These are phyloP conservation scores for Neltuma alba DNA, from an alignment of 306 rosid genomes.

Conservation along the genomic window DNA sequence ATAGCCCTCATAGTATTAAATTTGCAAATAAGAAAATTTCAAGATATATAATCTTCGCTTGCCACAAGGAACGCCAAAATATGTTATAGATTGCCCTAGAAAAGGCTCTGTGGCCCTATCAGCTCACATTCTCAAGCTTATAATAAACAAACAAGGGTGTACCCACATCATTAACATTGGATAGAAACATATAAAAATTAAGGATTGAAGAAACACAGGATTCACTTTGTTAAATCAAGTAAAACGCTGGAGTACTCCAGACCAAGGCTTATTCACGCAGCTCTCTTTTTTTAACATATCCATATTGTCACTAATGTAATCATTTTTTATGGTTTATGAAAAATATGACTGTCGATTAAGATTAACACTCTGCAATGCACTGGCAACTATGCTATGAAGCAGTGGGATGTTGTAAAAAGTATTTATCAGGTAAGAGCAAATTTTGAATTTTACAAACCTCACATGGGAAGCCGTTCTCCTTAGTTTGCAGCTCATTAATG, in stretches of 20 bases:
- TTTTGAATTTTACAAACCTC: conserved; percentile 44
- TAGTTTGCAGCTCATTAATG: conserved; percentile 56
- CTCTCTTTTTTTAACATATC: background rate
- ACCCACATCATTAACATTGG: background rate
- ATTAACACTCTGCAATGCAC: background rate
- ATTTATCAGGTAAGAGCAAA: background rate
- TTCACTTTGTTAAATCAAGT: background rate
- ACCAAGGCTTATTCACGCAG: background rate
- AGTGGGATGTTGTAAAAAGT: background rate
- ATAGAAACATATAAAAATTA: background rate
- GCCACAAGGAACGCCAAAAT: background rate
- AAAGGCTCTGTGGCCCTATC: background rate
- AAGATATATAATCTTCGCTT: background rate
- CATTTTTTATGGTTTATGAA: background rate
- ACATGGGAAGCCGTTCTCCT: conserved; percentile 58
- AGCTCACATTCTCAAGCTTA: background rate
- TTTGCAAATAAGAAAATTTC: background rate
- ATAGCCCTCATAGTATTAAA: background rate
- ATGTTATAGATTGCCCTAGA: background rate
- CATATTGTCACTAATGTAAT: background rate
- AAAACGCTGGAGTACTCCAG: background rate
- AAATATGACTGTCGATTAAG: background rate
- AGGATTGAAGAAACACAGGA: background rate
- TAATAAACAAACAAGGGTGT: background rate
- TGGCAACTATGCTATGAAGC: background rate